phyloP scores from a whole-genome alignment of 2,329 filamentous ascomycete species.

The Dothidotthia symphoricarpi region DNA sequence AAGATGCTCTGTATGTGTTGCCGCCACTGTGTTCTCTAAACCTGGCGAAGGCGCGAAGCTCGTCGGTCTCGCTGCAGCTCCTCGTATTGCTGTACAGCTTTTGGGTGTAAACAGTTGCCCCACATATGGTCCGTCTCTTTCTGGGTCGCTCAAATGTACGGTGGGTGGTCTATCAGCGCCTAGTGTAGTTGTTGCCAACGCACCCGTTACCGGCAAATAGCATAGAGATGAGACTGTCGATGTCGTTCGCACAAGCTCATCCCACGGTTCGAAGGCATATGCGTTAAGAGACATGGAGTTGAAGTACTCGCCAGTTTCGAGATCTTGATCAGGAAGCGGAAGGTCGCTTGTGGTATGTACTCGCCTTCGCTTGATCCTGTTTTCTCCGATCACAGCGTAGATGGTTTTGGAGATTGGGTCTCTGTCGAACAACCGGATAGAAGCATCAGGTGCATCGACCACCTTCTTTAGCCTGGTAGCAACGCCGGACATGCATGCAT shows the following conservation, averaged over 20 bases:
- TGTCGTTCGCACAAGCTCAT: slow-evolving; percentile 22
- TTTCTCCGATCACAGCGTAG: slow-evolving; percentile 26
- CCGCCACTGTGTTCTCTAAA: slow-evolving; percentile 16
- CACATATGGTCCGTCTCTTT: slow-evolving; percentile 25
- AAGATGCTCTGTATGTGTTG: slow-evolving; percentile 27
- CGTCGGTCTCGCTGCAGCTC: slow-evolving; percentile 22
- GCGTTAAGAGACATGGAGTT: slow-evolving; percentile 3
- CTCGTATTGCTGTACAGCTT: slow-evolving; percentile 28
- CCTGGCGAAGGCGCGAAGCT: slow-evolving; percentile 11
- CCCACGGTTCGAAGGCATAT: slow-evolving; percentile 24
- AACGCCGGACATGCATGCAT: slow-evolving; percentile 25
- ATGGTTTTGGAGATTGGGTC: slow-evolving; percentile 26
- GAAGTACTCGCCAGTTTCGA: slow-evolving; percentile 2
- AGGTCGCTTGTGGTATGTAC: slow-evolving; percentile 4
- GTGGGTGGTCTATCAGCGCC: slow-evolving; percentile 31
- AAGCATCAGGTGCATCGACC: slow-evolving; percentile 6
- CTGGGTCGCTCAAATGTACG: slow-evolving; percentile 28
- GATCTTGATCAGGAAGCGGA: slow-evolving; percentile 4
- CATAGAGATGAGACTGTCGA: slow-evolving; percentile 34
- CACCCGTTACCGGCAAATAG: slow-evolving; percentile 28
- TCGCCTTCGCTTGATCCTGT: slow-evolving; percentile 18
- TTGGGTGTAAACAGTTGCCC: slow-evolving; percentile 30
- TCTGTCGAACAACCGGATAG: slow-evolving; percentile 28
- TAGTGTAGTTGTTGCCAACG: slow-evolving; percentile 30
- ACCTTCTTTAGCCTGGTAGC: slow-evolving; percentile 5